Evolutionary conservation across 1,284 basidiomycete species (phyloP), one percentile per base, ranked within the genome.

Genomic region (Pyrrhoderma noxium): DNA sequence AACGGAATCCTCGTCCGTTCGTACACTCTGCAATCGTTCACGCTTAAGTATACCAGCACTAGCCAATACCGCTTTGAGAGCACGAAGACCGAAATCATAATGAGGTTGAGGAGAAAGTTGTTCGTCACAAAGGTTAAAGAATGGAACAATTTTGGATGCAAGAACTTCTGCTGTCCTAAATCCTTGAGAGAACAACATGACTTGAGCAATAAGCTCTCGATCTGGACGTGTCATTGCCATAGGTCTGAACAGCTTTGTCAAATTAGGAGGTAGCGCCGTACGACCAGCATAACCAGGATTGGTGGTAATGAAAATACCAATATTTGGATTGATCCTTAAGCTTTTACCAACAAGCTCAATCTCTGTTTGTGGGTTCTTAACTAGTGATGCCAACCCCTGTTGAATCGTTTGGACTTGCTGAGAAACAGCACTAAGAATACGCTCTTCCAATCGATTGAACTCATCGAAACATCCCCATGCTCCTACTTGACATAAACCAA

Each of bases 221-320:
- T 99, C 96, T 23, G 96, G 96, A 49, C 92, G 85, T 1, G 96
- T 97, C 96, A 99, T 99, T 40, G 96, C 94, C 87, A 99, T 97
- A 55, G 88, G 88, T 62, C 94, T 77, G 79, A 97, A 97, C 19
- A 97, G 75, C 67, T 95, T 92, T 31, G 89, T 99, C 65, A 99
- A 72, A 66, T 99, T 99, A 59, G 96, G 95, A 3, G 96, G 96
- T 8, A 99, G 71, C 59, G 93, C 93, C 8, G 95, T 98, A 59
- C 96, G 92, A 59, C 93, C 96, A 56, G 96, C 95, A 64, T 99
- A 99, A 58, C 93, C 94, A 4, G 92, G 93, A 68, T 99, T 99
- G 61, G 95, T 98, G 14, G 96, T 96, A 61, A 96, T 95, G 71
- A 94, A 95, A 59, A 97, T 93, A 54, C 92, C 93, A 18, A 98